These are phyloP conservation scores for Rhodosporidiobolus odoratus DNA, from an alignment of 768 basidiomycete species.

Conservation along the genomic window DNA sequence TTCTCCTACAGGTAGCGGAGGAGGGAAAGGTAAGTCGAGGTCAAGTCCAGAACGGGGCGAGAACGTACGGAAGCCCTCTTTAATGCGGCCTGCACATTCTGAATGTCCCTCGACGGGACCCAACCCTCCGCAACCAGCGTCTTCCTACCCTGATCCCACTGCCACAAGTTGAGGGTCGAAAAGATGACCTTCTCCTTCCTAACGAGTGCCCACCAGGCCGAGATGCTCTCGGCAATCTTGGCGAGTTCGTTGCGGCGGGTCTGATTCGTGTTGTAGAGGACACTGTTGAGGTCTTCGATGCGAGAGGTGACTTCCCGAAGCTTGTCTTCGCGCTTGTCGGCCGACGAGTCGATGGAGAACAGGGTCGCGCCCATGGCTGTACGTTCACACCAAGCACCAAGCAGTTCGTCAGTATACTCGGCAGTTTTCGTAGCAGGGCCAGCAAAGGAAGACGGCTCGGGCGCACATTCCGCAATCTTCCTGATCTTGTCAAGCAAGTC, in stretches of 20 bases:
- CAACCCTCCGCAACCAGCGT: slow-evolving; percentile 96
- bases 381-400: background rate
- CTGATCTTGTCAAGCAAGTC: slow-evolving; percentile 91
- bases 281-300: slow-evolving; percentile 82
- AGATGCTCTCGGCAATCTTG: slow-evolving; percentile 74
- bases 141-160: slow-evolving; percentile 87
- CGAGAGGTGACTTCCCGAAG: slow-evolving; percentile 80
- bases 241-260: slow-evolving; percentile 76
- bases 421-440: background rate
- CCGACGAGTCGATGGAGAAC: slow-evolving; percentile 91
- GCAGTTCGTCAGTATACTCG: background rate
- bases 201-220: slow-evolving; percentile 89
- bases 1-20: slow-evolving; percentile 56
- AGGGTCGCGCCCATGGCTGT: slow-evolving; percentile 87
- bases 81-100: slow-evolving; percentile 75
- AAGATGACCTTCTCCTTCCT: slow-evolving; percentile 93
- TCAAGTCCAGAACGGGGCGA: background rate
- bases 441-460: background rate
- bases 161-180: slow-evolving; percentile 90
- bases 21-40: background rate
- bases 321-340: slow-evolving; percentile 83
- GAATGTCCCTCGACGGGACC: slow-evolving; percentile 90
- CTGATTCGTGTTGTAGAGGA: slow-evolving; percentile 79
- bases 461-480: slow-evolving; percentile 76
- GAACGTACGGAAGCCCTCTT: slow-evolving; percentile 70